Percentiles rank a stretch among this genome's conserved stretches.
Evolutionary conservation across 2,329 filamentous ascomycete species (phyloP).

Genomic region (Tolypocladium cylindrosporum): DNA sequence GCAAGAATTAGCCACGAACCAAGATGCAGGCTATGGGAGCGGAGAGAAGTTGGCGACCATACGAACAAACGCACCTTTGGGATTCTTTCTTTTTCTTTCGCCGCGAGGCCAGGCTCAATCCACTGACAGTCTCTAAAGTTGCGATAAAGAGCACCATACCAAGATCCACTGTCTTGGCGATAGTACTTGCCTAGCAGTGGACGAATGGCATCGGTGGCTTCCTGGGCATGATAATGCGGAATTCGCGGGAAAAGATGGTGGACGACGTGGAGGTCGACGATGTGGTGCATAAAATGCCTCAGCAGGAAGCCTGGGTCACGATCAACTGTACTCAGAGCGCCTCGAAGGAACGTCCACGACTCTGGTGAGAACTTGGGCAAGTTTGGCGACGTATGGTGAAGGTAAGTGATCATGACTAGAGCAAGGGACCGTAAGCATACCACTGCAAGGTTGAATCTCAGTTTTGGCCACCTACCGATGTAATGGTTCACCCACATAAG

Average conservation of each 20-base stretch:
- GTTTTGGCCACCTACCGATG: conserved; percentile 37
- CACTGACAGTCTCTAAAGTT: neutral
- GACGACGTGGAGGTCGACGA: conserved; percentile 49
- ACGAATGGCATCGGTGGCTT: conserved; percentile 59
- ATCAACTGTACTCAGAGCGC: conserved; percentile 51
- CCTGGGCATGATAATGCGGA: conserved; percentile 37
- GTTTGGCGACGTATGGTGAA: conserved; percentile 42
- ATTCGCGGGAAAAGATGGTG: conserved; percentile 44
- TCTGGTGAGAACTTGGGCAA: conserved; percentile 40
- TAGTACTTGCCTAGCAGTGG: conserved; percentile 88
- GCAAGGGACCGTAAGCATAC: too few relatives aligned
- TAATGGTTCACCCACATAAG: conserved; percentile 65
- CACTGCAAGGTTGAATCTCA: too few relatives aligned
- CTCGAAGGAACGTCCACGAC: conserved; percentile 51
- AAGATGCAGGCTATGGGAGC: too few relatives aligned
- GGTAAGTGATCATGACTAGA: conserved; percentile 62
- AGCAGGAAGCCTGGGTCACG: conserved; percentile 53
- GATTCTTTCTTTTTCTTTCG: neutral
- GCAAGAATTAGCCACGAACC: too few relatives aligned
- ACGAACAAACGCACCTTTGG: neutral
- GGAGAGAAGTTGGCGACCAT: neutral
- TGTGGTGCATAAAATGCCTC: conserved; percentile 53
- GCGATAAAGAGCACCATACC: neutral
- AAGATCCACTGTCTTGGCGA: conserved; percentile 29
- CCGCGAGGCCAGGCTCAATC: neutral